A percentile compares a stretch with the other conserved stretches of the same genome.
Conservation (phyloP, 495 filamentous ascomycete genomes). For the Glarea lozoyensis region DNA sequence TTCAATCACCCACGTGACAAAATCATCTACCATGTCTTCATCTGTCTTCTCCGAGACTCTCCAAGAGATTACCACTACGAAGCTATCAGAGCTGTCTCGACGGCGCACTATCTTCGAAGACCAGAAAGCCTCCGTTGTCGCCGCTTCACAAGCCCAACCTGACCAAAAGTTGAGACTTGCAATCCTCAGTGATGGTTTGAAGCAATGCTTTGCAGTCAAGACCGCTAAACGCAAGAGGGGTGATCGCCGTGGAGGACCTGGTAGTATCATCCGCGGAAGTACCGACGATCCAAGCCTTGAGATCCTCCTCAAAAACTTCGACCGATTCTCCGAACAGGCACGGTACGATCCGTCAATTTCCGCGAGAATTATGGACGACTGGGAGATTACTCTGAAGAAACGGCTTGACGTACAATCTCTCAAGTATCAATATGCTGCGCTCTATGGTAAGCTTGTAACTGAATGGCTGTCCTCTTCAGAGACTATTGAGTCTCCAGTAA, state of each 20-base stretch:
- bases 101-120: constrained; percentile 44
- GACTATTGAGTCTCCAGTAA: too few species aligned
- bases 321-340: constrained; percentile 47
- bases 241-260: constrained; percentile 3
- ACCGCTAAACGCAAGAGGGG: constrained; percentile 14
- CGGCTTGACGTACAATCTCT: constrained; percentile 40
- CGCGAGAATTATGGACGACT: constrained; percentile 31
- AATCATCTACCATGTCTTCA: constrained; percentile 15
- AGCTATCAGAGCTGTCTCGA: constrained; percentile 53
- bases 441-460: constrained; percentile 53
- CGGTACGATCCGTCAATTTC: constrained; percentile 49
- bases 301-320: constrained; percentile 34
- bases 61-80: constrained; percentile 55
- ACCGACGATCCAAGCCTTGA: constrained; percentile 25
- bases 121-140: constrained; percentile 27
- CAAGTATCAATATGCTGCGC: constrained; percentile 50
- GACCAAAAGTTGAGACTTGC: constrained; percentile 26
- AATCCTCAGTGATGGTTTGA: constrained; percentile 33
- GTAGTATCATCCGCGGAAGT: constrained; percentile 19
- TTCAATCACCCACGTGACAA: too few species aligned
- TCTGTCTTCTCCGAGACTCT: constrained; percentile 50
- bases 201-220: constrained; percentile 27
- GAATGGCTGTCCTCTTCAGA: constrained; percentile 47
- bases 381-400: constrained; percentile 39
- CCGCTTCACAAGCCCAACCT: constrained; percentile 18